Conservation (phyloP, 2,329 filamentous ascomycete genomes). For the Pyrenochaeta sp. region DNA sequence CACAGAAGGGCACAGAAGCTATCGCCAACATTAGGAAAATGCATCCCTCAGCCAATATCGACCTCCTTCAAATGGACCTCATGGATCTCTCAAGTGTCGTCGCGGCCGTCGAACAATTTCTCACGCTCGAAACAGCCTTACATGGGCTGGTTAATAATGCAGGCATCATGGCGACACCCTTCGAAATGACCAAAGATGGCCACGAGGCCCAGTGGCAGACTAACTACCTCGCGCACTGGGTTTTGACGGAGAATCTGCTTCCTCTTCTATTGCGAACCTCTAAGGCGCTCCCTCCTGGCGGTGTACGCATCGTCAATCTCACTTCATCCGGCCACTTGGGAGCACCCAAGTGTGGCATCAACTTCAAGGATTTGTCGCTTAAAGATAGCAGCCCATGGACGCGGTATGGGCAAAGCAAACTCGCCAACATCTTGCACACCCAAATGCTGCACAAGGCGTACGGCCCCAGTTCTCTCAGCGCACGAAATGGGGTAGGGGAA, state of each 20-base stretch:
- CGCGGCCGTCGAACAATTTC: slow-evolving; percentile 39
- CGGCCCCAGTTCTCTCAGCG: slow-evolving; percentile 9
- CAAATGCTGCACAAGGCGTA: slow-evolving; percentile 17
- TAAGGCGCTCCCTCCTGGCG: slow-evolving; percentile 45
- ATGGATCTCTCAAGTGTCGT: slow-evolving; percentile 39
- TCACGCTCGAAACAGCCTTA: slow-evolving; percentile 34
- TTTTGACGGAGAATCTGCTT: slow-evolving; percentile 53
- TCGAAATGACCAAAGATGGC: slow-evolving; percentile 47
- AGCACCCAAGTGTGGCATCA: slow-evolving; percentile 19
- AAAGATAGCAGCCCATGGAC: slow-evolving; percentile 9
- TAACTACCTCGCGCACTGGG: slow-evolving; percentile 56
- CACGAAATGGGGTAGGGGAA: slow-evolving; percentile 7
- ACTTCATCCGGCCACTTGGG: slow-evolving; percentile 22
- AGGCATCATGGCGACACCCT: slow-evolving; percentile 44
- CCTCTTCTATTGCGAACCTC: slow-evolving; percentile 23
- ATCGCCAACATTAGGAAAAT: slow-evolving; percentile 40
- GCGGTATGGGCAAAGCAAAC: slow-evolving; percentile 34
- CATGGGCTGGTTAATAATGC: slow-evolving; percentile 56
- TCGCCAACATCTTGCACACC: slow-evolving; percentile 30
- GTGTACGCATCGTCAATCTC: slow-evolving; percentile 28
- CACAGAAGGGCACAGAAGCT: slow-evolving; percentile 48
- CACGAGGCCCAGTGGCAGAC: slow-evolving; percentile 58
- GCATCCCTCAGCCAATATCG: slow-evolving; percentile 42
- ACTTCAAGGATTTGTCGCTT: slow-evolving; percentile 17
- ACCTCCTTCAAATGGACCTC: slow-evolving; percentile 45